These are phyloP conservation scores for Ostreobium quekettii DNA, from an alignment of 139 green algal genomes.

Conservation along the genomic window DNA sequence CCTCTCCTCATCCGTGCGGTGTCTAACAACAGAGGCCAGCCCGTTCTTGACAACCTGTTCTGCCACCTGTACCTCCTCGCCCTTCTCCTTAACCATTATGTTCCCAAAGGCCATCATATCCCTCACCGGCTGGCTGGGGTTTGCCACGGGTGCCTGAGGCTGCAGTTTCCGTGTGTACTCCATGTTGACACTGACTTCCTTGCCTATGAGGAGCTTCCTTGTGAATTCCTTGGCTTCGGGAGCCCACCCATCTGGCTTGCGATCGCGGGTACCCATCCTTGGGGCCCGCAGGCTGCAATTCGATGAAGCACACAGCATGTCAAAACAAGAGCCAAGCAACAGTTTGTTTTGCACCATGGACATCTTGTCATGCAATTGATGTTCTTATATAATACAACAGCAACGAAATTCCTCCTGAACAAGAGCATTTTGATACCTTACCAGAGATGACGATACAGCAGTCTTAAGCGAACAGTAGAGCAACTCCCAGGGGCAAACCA, in stretches of 20 bases:
- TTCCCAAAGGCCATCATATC: conserved; percentile 70
- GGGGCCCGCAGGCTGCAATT: conserved; percentile 67
- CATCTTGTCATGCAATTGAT: too few species aligned
- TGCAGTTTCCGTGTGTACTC: conserved; percentile 88
- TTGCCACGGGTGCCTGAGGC: conserved; percentile 3
- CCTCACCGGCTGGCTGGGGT: conserved; percentile 7
- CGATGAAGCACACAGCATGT: not conserved
- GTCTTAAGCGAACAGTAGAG: too few species aligned
- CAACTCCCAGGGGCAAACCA: too few species aligned
- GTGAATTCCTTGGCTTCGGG: conserved; percentile 87
- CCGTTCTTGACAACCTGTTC: conserved; percentile 81
- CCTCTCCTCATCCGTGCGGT: conserved; percentile 67
- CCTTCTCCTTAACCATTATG: conserved; percentile 39
- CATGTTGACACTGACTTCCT: conserved; percentile 74
- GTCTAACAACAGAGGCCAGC: conserved; percentile 67
- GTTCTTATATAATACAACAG: too few species aligned
- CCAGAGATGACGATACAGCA: too few species aligned
- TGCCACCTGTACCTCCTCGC: conserved; percentile 57
- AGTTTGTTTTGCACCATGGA: too few species aligned
- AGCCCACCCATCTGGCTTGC: conserved; percentile 63
- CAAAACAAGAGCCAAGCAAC: too few species aligned
- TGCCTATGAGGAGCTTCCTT: conserved; percentile 54
- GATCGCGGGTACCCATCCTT: conserved; percentile 54
- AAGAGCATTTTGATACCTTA: too few species aligned
- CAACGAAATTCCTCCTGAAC: too few species aligned